These are phyloP conservation scores for Penicillium sp. DNA, from an alignment of 2,329 filamentous ascomycete species.

Conservation along the genomic window DNA sequence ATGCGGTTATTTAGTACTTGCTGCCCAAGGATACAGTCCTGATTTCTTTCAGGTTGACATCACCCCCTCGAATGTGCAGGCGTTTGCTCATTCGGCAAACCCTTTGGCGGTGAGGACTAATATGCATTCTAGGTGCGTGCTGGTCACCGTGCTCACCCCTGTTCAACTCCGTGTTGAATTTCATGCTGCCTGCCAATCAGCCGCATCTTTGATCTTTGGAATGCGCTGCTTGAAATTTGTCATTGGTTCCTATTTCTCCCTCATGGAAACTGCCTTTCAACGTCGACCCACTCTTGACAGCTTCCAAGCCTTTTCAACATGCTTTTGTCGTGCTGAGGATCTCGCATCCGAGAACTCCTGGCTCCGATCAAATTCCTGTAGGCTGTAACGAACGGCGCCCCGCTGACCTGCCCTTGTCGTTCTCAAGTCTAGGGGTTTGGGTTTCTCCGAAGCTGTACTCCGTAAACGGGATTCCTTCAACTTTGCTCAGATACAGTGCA, in stretches of 20 bases:
- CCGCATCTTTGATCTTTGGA: slow-evolving; percentile 10
- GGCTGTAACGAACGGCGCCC: slow-evolving; percentile 16
- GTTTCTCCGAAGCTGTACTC: neutral
- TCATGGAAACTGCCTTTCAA: slow-evolving; percentile 25
- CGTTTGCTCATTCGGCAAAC: neutral
- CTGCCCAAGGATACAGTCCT: neutral
- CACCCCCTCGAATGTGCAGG: neutral
- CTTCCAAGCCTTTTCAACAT: slow-evolving; percentile 28
- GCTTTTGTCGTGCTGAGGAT: slow-evolving; percentile 26
- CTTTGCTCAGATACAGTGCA: neutral
- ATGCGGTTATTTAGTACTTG: slow-evolving; percentile 6
- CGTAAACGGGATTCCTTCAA: neutral
- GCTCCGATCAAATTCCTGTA: slow-evolving; percentile 27
- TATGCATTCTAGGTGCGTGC: neutral
- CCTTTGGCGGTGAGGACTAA: neutral
- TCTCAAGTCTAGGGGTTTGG: neutral
- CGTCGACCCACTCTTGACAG: slow-evolving; percentile 32
- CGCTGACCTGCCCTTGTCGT: neutral
- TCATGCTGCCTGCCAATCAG: slow-evolving; percentile 6
- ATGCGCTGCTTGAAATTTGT: slow-evolving; percentile 3
- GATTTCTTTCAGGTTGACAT: neutral
- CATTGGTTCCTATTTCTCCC: slow-evolving; percentile 22
- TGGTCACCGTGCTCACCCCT: neutral
- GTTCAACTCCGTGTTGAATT: neutral
- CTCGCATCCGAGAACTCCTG: slow-evolving; percentile 32